Conservation (phyloP, 2,329 filamentous ascomycete species). For the Immersiporthe knoxdaviesiana region DNA sequence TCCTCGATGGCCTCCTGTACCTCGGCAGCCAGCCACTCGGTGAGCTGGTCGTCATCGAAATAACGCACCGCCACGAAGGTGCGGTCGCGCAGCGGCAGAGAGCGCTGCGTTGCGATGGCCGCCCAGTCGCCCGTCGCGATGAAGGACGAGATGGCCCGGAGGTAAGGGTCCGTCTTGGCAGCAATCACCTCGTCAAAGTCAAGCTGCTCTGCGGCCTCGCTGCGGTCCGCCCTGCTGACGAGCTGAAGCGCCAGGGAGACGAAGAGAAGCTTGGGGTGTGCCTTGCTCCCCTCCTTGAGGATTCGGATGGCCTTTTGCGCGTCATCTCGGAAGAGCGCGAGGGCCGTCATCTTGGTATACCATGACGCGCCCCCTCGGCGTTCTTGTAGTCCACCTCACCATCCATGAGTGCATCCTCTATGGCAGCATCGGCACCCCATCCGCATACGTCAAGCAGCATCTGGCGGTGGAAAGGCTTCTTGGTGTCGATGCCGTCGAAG, state of each 20-base stretch:
- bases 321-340: conserved; percentile 74
- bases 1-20: conserved; percentile 62
- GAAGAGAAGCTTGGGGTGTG: conserved; percentile 67
- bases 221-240: conserved; percentile 54
- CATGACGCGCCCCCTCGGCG: conserved; percentile 56
- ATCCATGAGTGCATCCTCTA: conserved; percentile 58
- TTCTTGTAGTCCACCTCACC: conserved; percentile 49
- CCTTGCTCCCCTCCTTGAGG: conserved; percentile 67
- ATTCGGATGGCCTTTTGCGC: conserved; percentile 70
- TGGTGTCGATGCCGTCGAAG: conserved; percentile 66
- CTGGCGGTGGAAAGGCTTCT: conserved; percentile 71
- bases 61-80: conserved; percentile 73
- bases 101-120: conserved; percentile 71
- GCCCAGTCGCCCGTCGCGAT: conserved; percentile 79
- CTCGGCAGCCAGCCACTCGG: conserved; percentile 69
- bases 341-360: conserved; percentile 75
- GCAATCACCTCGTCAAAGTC: conserved; percentile 63
- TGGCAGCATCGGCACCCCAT: conserved; percentile 73
- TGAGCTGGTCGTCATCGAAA: conserved; percentile 64
- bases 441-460: conserved; percentile 75
- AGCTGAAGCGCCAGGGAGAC: conserved; percentile 69
- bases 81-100: conserved; percentile 74
- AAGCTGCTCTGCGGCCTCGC: conserved; percentile 51
- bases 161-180: conserved; percentile 73
- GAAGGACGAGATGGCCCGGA: conserved; percentile 77